Percentiles rank a stretch among this genome's conserved stretches.
Conservation (phyloP, 2,329 filamentous ascomycete genomes). For the Apiospora arundinis region DNA sequence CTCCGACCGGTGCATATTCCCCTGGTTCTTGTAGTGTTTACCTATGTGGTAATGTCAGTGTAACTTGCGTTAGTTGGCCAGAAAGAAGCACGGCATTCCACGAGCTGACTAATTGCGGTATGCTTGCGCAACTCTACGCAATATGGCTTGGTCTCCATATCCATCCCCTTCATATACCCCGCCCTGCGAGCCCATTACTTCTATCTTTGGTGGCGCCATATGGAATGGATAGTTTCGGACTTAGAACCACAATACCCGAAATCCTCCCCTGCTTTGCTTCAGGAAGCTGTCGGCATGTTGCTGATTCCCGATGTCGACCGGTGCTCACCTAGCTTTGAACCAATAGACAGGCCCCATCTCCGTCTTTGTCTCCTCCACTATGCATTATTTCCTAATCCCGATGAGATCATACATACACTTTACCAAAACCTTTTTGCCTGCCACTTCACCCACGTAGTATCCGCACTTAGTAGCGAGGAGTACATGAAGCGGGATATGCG, state of each 20-base stretch:
- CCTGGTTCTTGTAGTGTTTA: not conserved
- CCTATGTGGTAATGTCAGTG: too few relatives aligned
- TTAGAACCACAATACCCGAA: not conserved
- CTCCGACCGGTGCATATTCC: not conserved
- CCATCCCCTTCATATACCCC: not conserved
- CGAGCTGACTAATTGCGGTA: not conserved
- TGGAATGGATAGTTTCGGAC: not conserved
- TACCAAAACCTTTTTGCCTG: not conserved
- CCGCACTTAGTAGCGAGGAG: not conserved
- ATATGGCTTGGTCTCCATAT: not conserved
- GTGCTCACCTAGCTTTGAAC: not conserved
- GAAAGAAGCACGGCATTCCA: too few relatives aligned
- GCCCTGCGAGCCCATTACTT: not conserved
- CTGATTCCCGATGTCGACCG: not conserved
- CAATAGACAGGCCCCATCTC: not conserved
- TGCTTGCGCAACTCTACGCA: not conserved
- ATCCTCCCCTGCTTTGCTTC: not conserved
- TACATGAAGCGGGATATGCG: slow-evolving; percentile 3
- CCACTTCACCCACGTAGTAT: not conserved
- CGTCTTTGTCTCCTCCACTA: not conserved
- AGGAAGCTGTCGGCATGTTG: not conserved
- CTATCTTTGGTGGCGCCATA: not conserved
- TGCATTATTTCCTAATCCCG: not conserved
- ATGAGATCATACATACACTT: slow-evolving; percentile 7
- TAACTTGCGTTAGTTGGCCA: not conserved